phyloP scores from a whole-genome alignment of 108 stramenopile species.

The Poteriospumella lacustris region DNA sequence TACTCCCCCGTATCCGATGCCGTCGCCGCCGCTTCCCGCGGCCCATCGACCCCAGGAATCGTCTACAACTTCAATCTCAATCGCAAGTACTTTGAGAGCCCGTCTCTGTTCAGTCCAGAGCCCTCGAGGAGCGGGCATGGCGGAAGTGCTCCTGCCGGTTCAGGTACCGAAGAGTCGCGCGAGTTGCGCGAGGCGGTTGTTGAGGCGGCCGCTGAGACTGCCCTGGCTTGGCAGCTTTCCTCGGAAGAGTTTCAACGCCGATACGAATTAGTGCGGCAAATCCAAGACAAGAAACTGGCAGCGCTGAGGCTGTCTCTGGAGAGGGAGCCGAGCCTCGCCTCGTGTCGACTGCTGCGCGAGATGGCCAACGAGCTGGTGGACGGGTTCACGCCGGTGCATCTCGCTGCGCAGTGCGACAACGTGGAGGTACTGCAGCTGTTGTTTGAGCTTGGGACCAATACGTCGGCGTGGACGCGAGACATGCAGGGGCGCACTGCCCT shows the following conservation, averaged over 20 bases:
- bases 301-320: background rate
- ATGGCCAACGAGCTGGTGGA: background rate
- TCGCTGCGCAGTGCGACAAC: constrained; percentile 1
- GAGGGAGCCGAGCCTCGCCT: background rate
- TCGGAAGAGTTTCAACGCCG: background rate
- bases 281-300: background rate
- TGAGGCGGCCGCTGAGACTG: background rate
- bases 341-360: background rate
- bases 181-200: background rate
- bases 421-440: background rate
- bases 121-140: too few relatives aligned
- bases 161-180: too few relatives aligned
- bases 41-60: too few relatives aligned
- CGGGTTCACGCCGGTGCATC: constrained; percentile 12
- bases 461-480: background rate
- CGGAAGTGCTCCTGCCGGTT: too few relatives aligned
- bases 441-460: background rate
- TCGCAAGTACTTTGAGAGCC: too few relatives aligned
- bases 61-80: too few relatives aligned
- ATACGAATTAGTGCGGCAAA: background rate
- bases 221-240: background rate
- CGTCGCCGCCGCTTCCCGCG: too few relatives aligned
- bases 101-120: too few relatives aligned
- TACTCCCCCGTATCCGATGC: too few relatives aligned
- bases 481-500: constrained; percentile 16